Conservation (phyloP, 83 land plant genomes). For the Larix sibirica region DNA sequence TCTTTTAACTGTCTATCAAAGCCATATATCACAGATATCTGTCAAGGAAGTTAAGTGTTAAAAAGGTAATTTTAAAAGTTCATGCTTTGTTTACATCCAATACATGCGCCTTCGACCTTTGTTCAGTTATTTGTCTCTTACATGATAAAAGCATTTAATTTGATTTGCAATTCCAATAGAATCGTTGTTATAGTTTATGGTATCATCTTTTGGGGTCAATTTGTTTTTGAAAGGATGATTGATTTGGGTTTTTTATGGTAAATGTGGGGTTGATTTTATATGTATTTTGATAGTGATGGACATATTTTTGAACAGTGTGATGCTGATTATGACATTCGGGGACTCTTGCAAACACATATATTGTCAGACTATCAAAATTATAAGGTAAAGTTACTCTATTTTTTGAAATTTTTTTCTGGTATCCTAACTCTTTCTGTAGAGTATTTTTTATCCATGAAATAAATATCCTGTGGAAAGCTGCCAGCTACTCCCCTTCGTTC, state of each 20-base stretch:
- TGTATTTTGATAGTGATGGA: background rate
- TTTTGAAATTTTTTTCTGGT: no score
- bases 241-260: background rate
- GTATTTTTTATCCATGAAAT: no score
- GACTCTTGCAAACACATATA: slow-evolving; percentile 47
- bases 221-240: background rate
- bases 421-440: no score
- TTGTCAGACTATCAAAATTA: slow-evolving; percentile 60
- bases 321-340: slow-evolving; percentile 39
- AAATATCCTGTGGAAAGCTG: no score
- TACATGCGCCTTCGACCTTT: no score
- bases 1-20: no score
- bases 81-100: no score
- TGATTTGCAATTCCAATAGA: background rate
- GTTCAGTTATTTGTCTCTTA: background rate
- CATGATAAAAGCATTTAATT: background rate
- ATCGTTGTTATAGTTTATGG: background rate
- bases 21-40: no score
- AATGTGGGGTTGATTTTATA: background rate
- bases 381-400: slow-evolving; percentile 33
- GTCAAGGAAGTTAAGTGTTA: no score
- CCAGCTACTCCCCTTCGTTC: no score
- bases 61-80: no score
- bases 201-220: background rate
- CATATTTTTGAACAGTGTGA: slow-evolving; percentile 3